A percentile compares a stretch with the other conserved stretches of the same genome.
Evolutionary conservation across 805 yeast genomes (phyloP).

Genomic region (Teunomyces atbi): DNA sequence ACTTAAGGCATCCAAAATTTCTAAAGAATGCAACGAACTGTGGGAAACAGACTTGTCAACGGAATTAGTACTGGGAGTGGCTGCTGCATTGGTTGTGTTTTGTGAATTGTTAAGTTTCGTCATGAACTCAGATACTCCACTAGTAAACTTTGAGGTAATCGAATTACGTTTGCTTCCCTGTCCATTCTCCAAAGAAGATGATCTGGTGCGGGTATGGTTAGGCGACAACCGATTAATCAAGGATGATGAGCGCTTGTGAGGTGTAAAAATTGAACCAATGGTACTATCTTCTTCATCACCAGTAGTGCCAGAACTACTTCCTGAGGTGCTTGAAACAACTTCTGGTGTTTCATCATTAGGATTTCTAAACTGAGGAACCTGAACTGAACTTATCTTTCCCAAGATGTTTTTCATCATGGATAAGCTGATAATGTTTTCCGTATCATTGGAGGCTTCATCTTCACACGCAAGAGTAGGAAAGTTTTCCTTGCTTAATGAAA

Average conservation of each 20-base stretch:
- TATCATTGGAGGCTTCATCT: constrained; percentile 12
- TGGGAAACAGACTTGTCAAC: constrained; percentile 21
- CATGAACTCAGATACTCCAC: constrained; percentile 44
- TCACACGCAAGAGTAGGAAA: constrained; percentile 25
- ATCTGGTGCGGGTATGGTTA: constrained; percentile 35
- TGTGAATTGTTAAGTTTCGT: constrained; percentile 32
- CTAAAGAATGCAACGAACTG: constrained; percentile 35
- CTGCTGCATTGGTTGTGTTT: too few species aligned
- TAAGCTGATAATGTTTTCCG: constrained; percentile 22
- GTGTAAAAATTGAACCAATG: constrained; percentile 3
- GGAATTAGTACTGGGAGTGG: constrained; percentile 1
- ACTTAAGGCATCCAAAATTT: constrained; percentile 17
- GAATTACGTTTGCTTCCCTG: constrained; percentile 27
- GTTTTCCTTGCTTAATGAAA: constrained; percentile 18
- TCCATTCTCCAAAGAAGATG: constrained; percentile 33
- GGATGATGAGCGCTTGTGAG: constrained; percentile 17
- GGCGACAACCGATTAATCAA: constrained; percentile 35
- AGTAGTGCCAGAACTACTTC: not conserved
- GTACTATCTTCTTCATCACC: constrained; percentile 7
- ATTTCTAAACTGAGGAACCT: constrained; percentile 21
- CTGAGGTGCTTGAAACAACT: constrained; percentile 1
- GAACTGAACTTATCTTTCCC: constrained; percentile 33
- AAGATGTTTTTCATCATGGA: constrained; percentile 35
- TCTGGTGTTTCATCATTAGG: constrained; percentile 12
- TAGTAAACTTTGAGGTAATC: constrained; percentile 37